phyloP scores from a whole-genome alignment of 2,329 filamentous ascomycete genomes.

The Pestalotiopsis fici region DNA sequence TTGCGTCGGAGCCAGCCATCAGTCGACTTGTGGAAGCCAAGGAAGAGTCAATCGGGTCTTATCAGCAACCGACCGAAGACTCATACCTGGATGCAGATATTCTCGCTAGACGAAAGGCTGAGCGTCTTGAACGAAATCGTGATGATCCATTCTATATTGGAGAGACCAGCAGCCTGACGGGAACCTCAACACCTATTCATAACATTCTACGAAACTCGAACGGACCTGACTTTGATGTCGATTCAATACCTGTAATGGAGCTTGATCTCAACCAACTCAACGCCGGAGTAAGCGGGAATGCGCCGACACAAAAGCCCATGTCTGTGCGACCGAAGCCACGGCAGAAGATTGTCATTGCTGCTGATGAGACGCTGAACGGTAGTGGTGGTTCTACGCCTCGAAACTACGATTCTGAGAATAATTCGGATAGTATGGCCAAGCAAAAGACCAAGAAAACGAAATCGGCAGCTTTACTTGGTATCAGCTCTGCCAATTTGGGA shows the following conservation, averaged over 20 bases:
- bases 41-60: slow-evolving; percentile 52
- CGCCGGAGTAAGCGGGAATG: slow-evolving; percentile 28
- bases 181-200: slow-evolving; percentile 75
- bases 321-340: slow-evolving; percentile 41
- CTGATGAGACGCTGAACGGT: slow-evolving; percentile 70
- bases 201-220: slow-evolving; percentile 74
- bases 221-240: slow-evolving; percentile 81
- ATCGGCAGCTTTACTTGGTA: slow-evolving; percentile 68
- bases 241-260: slow-evolving; percentile 95
- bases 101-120: slow-evolving; percentile 70
- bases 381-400: slow-evolving; percentile 51
- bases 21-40: slow-evolving; percentile 47
- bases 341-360: slow-evolving; percentile 67
- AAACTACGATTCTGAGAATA: slow-evolving; percentile 57
- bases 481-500: slow-evolving; percentile 83
- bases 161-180: slow-evolving; percentile 52
- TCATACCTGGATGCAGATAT: slow-evolving; percentile 73
- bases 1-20: slow-evolving; percentile 59
- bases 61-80: slow-evolving; percentile 63
- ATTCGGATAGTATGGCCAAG: slow-evolving; percentile 50
- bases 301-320: slow-evolving; percentile 24
- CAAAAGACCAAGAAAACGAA: slow-evolving; percentile 53
- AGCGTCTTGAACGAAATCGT: slow-evolving; percentile 78
- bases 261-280: slow-evolving; percentile 69
- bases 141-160: slow-evolving; percentile 96